Evolutionary conservation across 2,329 filamentous ascomycete species (phyloP).

Genomic region (Colletotrichum sp.): DNA sequence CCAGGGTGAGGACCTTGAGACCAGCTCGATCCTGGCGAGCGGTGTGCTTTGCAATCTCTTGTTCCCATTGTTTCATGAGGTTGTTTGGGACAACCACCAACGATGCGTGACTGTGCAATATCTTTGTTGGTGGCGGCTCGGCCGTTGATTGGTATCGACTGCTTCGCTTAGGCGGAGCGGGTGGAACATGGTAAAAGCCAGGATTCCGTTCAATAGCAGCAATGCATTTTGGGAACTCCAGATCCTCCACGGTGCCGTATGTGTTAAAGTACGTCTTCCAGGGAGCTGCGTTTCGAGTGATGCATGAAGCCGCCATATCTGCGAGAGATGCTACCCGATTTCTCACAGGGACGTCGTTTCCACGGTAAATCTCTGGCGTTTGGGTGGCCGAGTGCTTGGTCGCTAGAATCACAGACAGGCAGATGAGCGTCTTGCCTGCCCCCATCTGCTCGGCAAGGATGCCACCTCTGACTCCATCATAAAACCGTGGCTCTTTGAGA

Average conservation of each 20-base stretch:
- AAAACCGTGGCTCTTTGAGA: conserved; percentile 70
- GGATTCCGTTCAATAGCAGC: conserved; percentile 62
- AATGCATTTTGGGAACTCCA: conserved; percentile 60
- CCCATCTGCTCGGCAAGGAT: conserved; percentile 85
- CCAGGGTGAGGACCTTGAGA: conserved; percentile 69
- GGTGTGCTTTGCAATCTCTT: conserved; percentile 82
- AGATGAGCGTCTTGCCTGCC: conserved; percentile 87
- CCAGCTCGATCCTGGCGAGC: conserved; percentile 35
- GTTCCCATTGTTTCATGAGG: conserved; percentile 81
- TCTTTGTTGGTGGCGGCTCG: conserved; percentile 48
- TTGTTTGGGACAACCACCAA: conserved; percentile 85
- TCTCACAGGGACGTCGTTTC: conserved; percentile 40
- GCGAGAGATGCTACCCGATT: conserved; percentile 65
- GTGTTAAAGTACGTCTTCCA: conserved; percentile 71
- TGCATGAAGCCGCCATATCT: conserved; percentile 77
- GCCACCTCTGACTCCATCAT: conserved; percentile 77
- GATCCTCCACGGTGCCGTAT: conserved; percentile 46
- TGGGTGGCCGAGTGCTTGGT: conserved; percentile 73
- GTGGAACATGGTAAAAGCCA: conserved; percentile 63
- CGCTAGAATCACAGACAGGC: conserved; percentile 76
- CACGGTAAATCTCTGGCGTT: conserved; percentile 66
- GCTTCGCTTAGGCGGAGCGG: conserved; percentile 37
- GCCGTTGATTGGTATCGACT: conserved; percentile 31
- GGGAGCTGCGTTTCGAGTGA: conserved; percentile 70
- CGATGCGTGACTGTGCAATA: conserved; percentile 73